These are phyloP conservation scores for Neurospora crassa DNA, from an alignment of 2,329 filamentous ascomycete genomes.

Conservation along the genomic window DNA sequence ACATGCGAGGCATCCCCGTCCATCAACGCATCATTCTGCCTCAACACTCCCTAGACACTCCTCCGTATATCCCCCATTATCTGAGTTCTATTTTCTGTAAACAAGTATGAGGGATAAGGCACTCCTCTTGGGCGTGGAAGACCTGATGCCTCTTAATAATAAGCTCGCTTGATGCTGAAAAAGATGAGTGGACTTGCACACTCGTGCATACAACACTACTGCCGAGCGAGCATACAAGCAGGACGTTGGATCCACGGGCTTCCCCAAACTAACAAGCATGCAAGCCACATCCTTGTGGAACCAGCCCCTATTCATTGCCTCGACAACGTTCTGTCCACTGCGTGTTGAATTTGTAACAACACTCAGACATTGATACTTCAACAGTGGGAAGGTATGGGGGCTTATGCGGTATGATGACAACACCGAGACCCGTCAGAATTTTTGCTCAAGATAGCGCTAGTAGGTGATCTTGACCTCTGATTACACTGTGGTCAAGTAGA, in stretches of 20 bases:
- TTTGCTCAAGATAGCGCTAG: not conserved
- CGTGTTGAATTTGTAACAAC: too few species aligned
- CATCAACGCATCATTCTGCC: too few species aligned
- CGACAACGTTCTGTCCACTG: not conserved
- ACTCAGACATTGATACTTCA: not conserved
- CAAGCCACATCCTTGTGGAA: not conserved
- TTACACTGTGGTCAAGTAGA: not conserved
- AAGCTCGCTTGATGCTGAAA: not conserved
- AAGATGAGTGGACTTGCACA: not conserved
- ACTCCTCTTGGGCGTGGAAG: too few species aligned
- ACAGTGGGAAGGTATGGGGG: not conserved
- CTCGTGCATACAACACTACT: not conserved
- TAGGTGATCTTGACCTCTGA: not conserved
- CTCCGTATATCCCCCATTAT: too few species aligned
- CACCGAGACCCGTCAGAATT: not conserved
- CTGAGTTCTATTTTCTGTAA: too few species aligned
- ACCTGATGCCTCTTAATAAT: too few species aligned
- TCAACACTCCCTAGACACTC: too few species aligned
- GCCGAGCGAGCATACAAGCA: not conserved
- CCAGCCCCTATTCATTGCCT: not conserved
- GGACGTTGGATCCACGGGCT: not conserved
- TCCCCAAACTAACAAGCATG: not conserved
- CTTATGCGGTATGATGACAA: not conserved
- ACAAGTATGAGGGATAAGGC: too few species aligned
- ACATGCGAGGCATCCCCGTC: too few species aligned